Conservation (phyloP, 2,329 filamentous ascomycete genomes). For the Allantophomopsis lycopodina region DNA sequence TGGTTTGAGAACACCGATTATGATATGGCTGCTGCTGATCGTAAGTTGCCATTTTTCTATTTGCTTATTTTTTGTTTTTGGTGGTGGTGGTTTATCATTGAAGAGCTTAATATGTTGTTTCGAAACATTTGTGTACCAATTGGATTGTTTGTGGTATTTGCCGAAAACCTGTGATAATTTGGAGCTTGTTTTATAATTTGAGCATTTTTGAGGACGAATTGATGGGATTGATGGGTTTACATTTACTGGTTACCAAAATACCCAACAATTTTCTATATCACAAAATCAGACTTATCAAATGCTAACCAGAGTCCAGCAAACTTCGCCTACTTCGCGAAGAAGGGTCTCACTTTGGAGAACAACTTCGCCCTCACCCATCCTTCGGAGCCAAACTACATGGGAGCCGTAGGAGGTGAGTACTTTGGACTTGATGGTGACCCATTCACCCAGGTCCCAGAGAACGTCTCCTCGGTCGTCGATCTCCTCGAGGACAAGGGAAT, state of each 20-base stretch:
- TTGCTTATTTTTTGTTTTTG: too few relatives aligned
- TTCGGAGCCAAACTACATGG: conserved; percentile 64
- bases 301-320: conserved; percentile 24
- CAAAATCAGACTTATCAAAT: conserved; percentile 4
- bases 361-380: conserved; percentile 56
- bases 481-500: conserved; percentile 51
- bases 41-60: conserved; percentile 22
- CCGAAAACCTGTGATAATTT: too few relatives aligned
- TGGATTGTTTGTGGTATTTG: too few relatives aligned
- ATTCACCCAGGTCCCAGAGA: conserved; percentile 41
- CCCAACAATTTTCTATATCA: too few relatives aligned
- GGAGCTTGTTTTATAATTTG: too few relatives aligned
- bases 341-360: conserved; percentile 48
- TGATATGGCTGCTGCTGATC: conserved; percentile 47
- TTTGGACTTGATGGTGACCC: conserved; percentile 61
- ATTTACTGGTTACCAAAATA: too few relatives aligned
- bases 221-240: too few relatives aligned
- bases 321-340: conserved; percentile 39
- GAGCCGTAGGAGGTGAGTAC: conserved; percentile 54
- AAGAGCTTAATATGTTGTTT: too few relatives aligned
- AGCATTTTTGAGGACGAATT: too few relatives aligned
- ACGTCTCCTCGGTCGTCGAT: conserved; percentile 55
- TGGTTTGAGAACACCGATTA: conserved; percentile 71
- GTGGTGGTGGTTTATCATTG: too few relatives aligned
- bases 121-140: too few relatives aligned